These are phyloP conservation scores for Fusarium pininemorale DNA, from an alignment of 2,329 filamentous ascomycete genomes.

Conservation along the genomic window DNA sequence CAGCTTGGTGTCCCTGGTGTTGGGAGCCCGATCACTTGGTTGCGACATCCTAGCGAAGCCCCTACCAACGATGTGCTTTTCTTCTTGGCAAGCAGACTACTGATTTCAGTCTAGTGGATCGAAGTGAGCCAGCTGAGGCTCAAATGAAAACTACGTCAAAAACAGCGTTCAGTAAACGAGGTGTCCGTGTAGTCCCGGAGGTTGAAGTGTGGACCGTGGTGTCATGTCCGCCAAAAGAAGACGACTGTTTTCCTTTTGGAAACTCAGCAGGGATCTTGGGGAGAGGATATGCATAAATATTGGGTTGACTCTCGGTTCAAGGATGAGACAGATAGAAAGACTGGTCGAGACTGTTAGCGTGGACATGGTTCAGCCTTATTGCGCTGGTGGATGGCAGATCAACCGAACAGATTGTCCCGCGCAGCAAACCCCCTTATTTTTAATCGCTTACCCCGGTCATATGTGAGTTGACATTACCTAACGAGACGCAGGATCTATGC, in stretches of 20 bases:
- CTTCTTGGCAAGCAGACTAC: not conserved
- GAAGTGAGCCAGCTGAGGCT: not conserved
- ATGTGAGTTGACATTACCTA: rapidly evolving
- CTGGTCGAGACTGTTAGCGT: not conserved
- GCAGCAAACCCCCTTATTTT: not conserved
- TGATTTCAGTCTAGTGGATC: no score
- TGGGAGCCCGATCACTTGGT: no score
- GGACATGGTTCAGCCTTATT: not conserved
- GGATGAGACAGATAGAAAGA: not conserved
- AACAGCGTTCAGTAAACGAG: not conserved
- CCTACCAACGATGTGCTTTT: not conserved
- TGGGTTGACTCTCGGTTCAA: not conserved
- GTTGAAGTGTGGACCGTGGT: not conserved
- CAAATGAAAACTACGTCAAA: rapidly evolving
- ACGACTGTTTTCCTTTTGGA: no score
- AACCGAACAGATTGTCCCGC: not conserved
- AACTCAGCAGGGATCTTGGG: not conserved
- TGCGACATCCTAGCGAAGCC: not conserved
- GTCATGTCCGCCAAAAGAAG: not conserved
- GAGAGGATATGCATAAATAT: not conserved
- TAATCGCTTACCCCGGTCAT: no score
- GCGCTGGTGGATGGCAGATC: rapidly evolving
- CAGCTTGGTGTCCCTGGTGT: rapidly evolving
- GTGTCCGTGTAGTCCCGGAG: not conserved
- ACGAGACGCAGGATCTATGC: not conserved